phyloP scores from a whole-genome alignment of 148 eudicot genomes.

The Rhododendron ovatum region DNA sequence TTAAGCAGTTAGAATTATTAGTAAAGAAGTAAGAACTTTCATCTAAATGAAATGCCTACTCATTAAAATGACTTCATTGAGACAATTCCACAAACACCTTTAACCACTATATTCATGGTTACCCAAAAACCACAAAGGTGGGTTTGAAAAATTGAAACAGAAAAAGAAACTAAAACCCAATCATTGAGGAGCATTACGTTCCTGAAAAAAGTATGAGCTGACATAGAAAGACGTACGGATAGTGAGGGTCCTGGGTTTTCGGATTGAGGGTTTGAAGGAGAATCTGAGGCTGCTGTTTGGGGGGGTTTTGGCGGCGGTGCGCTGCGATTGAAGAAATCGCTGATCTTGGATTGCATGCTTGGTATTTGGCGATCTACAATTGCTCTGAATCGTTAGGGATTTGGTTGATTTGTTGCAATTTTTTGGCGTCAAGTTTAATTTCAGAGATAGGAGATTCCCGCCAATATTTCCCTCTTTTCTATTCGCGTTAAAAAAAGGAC shows the following conservation, averaged over 20 bases:
- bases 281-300: background rate
- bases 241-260: background rate
- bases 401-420: background rate
- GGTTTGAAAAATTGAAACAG: background rate
- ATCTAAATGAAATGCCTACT: background rate
- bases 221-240: background rate
- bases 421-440: background rate
- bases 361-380: background rate
- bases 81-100: background rate
- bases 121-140: background rate
- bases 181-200: background rate
- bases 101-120: background rate
- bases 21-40: background rate
- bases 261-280: background rate
- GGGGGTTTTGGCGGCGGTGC: no score
- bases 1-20: background rate
- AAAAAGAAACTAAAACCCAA: background rate
- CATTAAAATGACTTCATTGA: background rate
- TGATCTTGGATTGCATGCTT: conserved; percentile 16
- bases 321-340: conserved; percentile 14
- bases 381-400: background rate
- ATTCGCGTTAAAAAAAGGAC: background rate
- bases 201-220: background rate
- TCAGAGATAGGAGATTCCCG: background rate
- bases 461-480: background rate